These are phyloP conservation scores for Mycena polygramma DNA, from an alignment of 768 basidiomycete species.

Conservation along the genomic window DNA sequence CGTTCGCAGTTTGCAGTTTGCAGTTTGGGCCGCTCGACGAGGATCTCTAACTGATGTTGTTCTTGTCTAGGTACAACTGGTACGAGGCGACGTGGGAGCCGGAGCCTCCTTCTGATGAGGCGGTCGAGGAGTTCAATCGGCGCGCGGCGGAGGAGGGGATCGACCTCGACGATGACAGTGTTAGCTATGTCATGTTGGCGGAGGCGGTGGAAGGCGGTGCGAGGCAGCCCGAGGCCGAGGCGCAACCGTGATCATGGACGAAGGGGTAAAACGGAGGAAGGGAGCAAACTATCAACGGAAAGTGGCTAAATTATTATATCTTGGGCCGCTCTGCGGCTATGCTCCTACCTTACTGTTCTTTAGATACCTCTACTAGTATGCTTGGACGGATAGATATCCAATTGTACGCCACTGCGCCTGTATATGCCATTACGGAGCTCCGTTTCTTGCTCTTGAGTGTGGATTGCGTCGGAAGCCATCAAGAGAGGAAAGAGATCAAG, in stretches of 20 bases:
- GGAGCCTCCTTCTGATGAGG: not conserved
- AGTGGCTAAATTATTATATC: no score
- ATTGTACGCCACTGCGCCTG: no score
- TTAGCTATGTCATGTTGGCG: not conserved
- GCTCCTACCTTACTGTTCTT: no score
- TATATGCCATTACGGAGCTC: no score
- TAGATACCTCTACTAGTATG: no score
- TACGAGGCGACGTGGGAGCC: constrained; percentile 30
- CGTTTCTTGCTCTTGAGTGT: no score
- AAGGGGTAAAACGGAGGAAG: not conserved
- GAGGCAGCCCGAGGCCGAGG: not conserved
- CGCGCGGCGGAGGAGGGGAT: constrained; percentile 15
- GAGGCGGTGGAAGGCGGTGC: constrained; percentile 15
- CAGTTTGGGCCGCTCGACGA: not conserved
- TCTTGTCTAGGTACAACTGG: constrained; percentile 14
- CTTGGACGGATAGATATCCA: no score
- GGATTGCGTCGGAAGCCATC: no score
- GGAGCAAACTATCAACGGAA: not conserved
- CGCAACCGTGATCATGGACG: not conserved
- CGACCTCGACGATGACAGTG: constrained; percentile 20
- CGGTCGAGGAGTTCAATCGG: constrained; percentile 1
- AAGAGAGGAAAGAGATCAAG: no score
- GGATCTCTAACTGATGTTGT: not conserved
- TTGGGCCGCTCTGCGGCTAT: no score
- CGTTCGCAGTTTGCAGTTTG: not conserved